Evolutionary conservation across 495 filamentous ascomycete species (phyloP).

Genomic region (Cetradonia linearis): DNA sequence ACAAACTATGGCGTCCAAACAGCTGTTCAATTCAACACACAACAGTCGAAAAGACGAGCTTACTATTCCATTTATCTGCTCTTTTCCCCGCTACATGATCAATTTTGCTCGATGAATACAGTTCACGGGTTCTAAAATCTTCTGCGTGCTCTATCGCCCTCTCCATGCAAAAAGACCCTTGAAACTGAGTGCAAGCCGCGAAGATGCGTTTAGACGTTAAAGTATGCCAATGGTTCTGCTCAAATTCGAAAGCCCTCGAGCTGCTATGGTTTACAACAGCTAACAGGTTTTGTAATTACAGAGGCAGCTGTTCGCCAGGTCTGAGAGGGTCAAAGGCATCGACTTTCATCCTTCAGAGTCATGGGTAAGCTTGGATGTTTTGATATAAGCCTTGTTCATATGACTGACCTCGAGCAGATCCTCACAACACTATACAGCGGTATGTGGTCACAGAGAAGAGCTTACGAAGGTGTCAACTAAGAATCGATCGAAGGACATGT

Average conservation of each 20-base stretch:
- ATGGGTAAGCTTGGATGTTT: slow-evolving; percentile 49
- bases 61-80: not conserved
- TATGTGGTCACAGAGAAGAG: slow-evolving; percentile 34
- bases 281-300: slow-evolving; percentile 34
- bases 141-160: not conserved
- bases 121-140: not conserved
- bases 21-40: not conserved
- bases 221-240: slow-evolving; percentile 44
- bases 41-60: not conserved
- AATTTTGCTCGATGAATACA: not conserved
- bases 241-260: too few species aligned
- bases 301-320: slow-evolving; percentile 74
- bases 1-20: not conserved
- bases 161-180: not conserved
- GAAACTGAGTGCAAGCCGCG: slow-evolving; percentile 25
- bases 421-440: slow-evolving; percentile 93
- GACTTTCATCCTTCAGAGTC: slow-evolving; percentile 95
- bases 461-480: slow-evolving; percentile 2
- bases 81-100: not conserved
- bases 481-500: slow-evolving; percentile 48
- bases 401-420: slow-evolving; percentile 47
- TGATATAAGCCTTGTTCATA: not conserved
- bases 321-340: slow-evolving; percentile 92
- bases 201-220: slow-evolving; percentile 88
- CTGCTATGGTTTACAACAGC: slow-evolving; percentile 14